phyloP scores from a whole-genome alignment of 306 rosid genomes.

The Quercus aquifolioides region DNA sequence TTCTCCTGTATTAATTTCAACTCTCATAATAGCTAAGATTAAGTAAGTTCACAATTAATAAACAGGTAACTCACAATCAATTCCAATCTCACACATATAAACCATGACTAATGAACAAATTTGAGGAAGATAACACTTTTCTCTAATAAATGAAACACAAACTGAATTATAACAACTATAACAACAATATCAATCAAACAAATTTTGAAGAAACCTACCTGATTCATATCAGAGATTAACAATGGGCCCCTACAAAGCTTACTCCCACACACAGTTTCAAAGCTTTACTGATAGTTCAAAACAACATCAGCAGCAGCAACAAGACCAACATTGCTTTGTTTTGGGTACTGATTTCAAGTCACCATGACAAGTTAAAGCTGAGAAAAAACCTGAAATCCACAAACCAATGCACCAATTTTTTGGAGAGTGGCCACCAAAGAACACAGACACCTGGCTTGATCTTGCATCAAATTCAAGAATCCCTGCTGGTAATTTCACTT shows the following conservation, averaged over 20 bases:
- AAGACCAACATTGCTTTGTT: conserved; percentile 74
- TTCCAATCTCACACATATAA: not conserved
- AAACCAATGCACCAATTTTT: conserved; percentile 93
- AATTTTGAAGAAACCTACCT: conserved; percentile 6
- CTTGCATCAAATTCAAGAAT: conserved; percentile 84
- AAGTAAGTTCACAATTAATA: not conserved
- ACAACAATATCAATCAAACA: not conserved
- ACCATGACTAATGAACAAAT: not conserved
- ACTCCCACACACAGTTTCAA: conserved; percentile 49
- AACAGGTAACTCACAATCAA: not conserved
- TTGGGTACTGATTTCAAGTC: conserved; percentile 92
- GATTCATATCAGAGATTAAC: conserved; percentile 54
- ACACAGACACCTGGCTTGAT: conserved; percentile 93
- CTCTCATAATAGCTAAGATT: not conserved
- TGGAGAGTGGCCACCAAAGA: conserved; percentile 89
- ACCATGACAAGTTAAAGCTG: conserved; percentile 43
- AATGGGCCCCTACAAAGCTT: conserved; percentile 50
- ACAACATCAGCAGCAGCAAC: conserved; percentile 28
- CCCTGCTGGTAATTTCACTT: conserved; percentile 37
- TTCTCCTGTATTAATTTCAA: not conserved
- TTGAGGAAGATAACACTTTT: not conserved
- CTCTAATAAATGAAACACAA: not conserved
- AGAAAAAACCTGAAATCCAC: conserved; percentile 59
- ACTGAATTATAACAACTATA: not conserved
- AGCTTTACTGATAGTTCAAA: conserved; percentile 32